A percentile compares a stretch with the other conserved stretches of the same genome.
phyloP scores from a whole-genome alignment of 306 rosid genomes.

The Begonia loranthoides region DNA sequence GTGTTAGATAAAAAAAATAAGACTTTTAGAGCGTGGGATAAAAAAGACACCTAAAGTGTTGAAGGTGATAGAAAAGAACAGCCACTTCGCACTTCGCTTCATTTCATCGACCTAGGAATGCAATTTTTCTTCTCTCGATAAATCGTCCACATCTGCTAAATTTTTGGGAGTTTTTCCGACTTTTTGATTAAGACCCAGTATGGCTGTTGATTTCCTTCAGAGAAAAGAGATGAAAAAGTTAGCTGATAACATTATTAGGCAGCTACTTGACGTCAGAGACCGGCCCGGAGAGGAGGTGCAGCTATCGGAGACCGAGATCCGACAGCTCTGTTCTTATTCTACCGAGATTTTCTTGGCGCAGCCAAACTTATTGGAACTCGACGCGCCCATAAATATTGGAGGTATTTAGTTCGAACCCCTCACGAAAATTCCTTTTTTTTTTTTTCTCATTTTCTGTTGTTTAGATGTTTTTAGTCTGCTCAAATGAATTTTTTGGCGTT shows the following conservation, averaged over 20 bases:
- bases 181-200: neutral
- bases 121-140: neutral
- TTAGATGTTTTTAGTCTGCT: neutral
- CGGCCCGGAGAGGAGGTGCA: constrained; percentile 92
- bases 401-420: constrained; percentile 28
- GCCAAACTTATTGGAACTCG: constrained; percentile 70
- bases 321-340: constrained; percentile 57
- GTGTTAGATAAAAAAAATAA: too few species aligned
- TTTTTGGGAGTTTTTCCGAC: neutral
- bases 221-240: constrained; percentile 43
- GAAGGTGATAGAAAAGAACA: too few species aligned
- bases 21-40: too few species aligned
- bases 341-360: constrained; percentile 70
- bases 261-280: constrained; percentile 65
- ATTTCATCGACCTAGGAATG: neutral
- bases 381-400: constrained; percentile 91
- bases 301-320: constrained; percentile 88
- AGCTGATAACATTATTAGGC: constrained; percentile 68
- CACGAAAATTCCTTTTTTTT: neutral
- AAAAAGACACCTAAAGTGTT: too few species aligned
- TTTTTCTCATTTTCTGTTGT: neutral
- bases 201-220: neutral
- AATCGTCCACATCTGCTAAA: neutral
- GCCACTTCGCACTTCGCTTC: neutral
- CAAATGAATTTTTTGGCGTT: neutral